Percentiles rank a stretch among this genome's conserved stretches.
phyloP scores from a whole-genome alignment of 257 asterid genomes.

The Cinchona pubescens region DNA sequence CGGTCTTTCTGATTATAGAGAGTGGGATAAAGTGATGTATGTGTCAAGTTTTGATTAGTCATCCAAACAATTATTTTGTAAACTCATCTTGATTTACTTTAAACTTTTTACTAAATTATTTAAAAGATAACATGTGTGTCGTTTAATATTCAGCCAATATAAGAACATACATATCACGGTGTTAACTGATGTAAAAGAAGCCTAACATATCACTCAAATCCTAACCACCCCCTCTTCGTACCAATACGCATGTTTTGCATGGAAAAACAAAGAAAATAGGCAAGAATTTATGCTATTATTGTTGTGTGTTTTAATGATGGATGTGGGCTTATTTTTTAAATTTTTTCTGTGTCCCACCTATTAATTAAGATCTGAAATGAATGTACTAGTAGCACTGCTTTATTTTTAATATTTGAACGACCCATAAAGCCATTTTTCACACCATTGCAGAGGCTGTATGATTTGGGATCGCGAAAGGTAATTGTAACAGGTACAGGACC shows the following conservation, averaged over 20 bases:
- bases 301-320: background rate
- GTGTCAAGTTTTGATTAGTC: no score
- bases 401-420: background rate
- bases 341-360: no score
- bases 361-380: background rate
- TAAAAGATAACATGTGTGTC: no score
- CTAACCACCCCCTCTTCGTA: background rate
- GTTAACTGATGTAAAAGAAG: no score
- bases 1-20: no score
- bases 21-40: no score
- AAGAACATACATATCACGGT: no score
- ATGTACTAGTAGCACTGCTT: background rate
- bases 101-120: no score
- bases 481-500: constrained; percentile 86
- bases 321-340: background rate
- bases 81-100: no score
- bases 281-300: background rate
- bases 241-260: background rate
- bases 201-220: no score
- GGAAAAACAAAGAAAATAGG: background rate
- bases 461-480: constrained; percentile 63
- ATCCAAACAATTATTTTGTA: no score
- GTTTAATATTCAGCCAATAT: no score
- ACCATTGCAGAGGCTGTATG: constrained; percentile 48
- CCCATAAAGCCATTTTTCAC: background rate